These are phyloP conservation scores for Helotiales sp. DNA, from an alignment of 2,329 filamentous ascomycete genomes.

Conservation along the genomic window DNA sequence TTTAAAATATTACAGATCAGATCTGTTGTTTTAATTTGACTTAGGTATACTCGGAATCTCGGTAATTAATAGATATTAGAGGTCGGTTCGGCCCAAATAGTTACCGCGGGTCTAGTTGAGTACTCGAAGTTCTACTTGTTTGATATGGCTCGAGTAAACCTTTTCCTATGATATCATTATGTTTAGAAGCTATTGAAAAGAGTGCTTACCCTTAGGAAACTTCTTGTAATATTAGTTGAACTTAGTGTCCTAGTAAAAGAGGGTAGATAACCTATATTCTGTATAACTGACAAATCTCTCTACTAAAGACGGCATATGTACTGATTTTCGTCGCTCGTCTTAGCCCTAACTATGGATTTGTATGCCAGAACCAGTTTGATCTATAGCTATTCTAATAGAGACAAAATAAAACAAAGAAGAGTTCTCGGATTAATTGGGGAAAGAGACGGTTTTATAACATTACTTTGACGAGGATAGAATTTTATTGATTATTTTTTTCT, in stretches of 20 bases:
- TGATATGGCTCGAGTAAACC: conserved; percentile 12
- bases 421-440: background rate
- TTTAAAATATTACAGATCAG: too few species aligned
- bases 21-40: conserved; percentile 15
- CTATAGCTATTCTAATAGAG: background rate
- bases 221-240: conserved; percentile 24
- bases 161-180: conserved; percentile 16
- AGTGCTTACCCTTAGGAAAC: conserved; percentile 16
- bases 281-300: conserved; percentile 20
- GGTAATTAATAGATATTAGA: conserved; percentile 16
- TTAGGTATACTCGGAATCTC: conserved; percentile 20
- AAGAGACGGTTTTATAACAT: background rate
- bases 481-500: background rate
- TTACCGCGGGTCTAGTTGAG: conserved; percentile 14
- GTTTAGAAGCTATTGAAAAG: conserved; percentile 13
- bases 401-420: background rate
- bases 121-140: conserved; percentile 16
- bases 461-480: background rate
- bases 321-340: too few species aligned
- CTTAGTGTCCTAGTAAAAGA: conserved; percentile 21
- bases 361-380: background rate
- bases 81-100: conserved; percentile 9
- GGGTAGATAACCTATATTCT: conserved; percentile 20
- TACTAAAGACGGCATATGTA: too few species aligned
- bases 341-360: too few species aligned